phyloP scores from a whole-genome alignment of 2,329 filamentous ascomycete genomes.

The Lojkania enalia region DNA sequence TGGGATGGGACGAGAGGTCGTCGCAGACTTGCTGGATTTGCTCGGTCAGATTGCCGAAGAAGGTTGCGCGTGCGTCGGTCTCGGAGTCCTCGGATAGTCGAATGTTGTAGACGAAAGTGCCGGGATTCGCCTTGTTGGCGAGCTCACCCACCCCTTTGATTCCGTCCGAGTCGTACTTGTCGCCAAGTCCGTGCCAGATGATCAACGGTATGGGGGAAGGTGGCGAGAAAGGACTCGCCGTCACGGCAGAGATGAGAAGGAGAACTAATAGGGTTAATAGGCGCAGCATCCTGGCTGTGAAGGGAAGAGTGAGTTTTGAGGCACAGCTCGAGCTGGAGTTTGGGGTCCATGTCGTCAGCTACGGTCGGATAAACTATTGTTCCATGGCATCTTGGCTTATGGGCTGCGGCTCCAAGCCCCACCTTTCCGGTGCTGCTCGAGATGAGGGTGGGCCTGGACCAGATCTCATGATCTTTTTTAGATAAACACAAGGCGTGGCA shows the following conservation, averaged over 20 bases:
- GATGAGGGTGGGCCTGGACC: too few species aligned
- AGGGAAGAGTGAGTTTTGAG: not conserved
- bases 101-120: slow-evolving; percentile 82
- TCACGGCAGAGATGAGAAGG: not conserved
- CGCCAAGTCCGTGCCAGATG: slow-evolving; percentile 89
- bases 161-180: slow-evolving; percentile 76
- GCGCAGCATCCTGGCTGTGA: slow-evolving; percentile 8
- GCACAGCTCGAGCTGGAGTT: not conserved
- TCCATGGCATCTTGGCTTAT: not conserved
- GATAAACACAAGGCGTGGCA: too few species aligned
- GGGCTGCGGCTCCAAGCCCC: not conserved
- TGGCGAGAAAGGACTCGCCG: not conserved
- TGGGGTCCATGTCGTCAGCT: slow-evolving; percentile 2
- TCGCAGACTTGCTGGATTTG: slow-evolving; percentile 78
- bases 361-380: not conserved
- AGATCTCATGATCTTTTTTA: too few species aligned
- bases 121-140: slow-evolving; percentile 72
- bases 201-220: slow-evolving; percentile 56
- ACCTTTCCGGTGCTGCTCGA: not conserved
- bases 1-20: slow-evolving; percentile 73
- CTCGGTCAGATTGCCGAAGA: slow-evolving; percentile 83
- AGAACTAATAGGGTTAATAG: slow-evolving; percentile 3
- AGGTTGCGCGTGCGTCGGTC: slow-evolving; percentile 79
- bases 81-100: slow-evolving; percentile 67
- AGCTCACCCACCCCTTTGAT: slow-evolving; percentile 72